Base-by-base conservation (phyloP, 2,329 filamentous ascomycete species). In the Apiospora hydei region DNA sequence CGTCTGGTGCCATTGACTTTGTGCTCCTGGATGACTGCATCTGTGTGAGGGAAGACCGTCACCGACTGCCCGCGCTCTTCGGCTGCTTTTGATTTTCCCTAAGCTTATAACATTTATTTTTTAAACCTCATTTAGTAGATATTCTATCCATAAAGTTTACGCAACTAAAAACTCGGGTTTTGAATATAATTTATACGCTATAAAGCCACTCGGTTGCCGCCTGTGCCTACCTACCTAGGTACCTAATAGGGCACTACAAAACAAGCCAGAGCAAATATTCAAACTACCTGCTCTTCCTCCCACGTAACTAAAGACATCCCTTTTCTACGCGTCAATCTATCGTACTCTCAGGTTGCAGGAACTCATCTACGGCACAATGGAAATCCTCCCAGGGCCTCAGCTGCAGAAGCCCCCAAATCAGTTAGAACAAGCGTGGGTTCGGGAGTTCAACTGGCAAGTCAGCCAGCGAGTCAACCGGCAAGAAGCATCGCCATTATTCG, bases 401-500 rank as follows among this genome's bases (percentile, higher is more conserved):
- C 26, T 13, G 14, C 57, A 64, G 34, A 34, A 64, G 21, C 34
- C 21, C 10, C n/a, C 68, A 24, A 57, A 47, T 18, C n/a, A 44
- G 34, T 38, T 24, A 18, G 68, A 57, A 24, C 30, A n/a, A 4
- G 21, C 57, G 21, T 34, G 43, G 47, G n/a, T 10, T 18, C 46
- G 7, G 34, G 34, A 38, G 7, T 38, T 38, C 34, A 38, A 38
- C 34, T 8, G 34, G 34, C 34, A 38, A 38, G 34, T 38, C 34
- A 38, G 7, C 34, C 34, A 69, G 34, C 49, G 70, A 3, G 38
- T 77, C 53, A 70, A 77, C 53, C 71, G 71, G n/a, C 77, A 78
- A 66, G 43, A 71, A n/a, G 69, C 73, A 16, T 77, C 74, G 34
- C 77, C 77, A 3, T 67, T 78, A 6, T 76, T 71, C 53, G 69